These are phyloP conservation scores for Neofusicoccum ribis DNA, from an alignment of 2,329 filamentous ascomycete species.

Conservation along the genomic window DNA sequence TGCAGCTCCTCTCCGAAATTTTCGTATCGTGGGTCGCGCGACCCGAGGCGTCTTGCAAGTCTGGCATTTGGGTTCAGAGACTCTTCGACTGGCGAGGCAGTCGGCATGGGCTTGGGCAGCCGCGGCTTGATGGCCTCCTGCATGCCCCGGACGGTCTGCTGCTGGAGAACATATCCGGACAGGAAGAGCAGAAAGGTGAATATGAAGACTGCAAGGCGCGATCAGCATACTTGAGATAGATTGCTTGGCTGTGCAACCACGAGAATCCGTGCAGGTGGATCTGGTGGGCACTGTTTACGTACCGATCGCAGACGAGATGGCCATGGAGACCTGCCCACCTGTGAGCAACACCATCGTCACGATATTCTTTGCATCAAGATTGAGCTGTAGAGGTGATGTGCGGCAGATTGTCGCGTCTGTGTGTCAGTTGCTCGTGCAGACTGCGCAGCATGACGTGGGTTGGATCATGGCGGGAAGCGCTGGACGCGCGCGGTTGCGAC, in stretches of 20 bases:
- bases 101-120: constrained; percentile 43
- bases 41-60: constrained; percentile 8
- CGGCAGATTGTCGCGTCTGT: neutral
- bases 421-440: constrained; percentile 4
- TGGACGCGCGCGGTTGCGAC: constrained; percentile 1
- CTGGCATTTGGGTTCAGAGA: constrained; percentile 15
- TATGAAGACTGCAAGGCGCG: constrained; percentile 56
- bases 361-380: neutral
- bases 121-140: constrained; percentile 68
- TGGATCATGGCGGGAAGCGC: neutral
- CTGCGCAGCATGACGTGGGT: neutral
- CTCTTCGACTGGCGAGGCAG: constrained; percentile 31
- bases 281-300: constrained; percentile 31
- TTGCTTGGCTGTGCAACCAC: neutral
- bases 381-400: neutral
- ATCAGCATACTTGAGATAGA: neutral
- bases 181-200: constrained; percentile 84
- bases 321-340: constrained; percentile 68
- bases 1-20: constrained; percentile 25
- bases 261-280: neutral
- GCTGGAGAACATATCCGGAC: constrained; percentile 83
- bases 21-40: constrained; percentile 22
- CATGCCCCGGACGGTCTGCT: constrained; percentile 77
- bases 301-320: constrained; percentile 66
- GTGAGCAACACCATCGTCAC: constrained; percentile 57